A percentile compares a stretch with the other conserved stretches of the same genome.
phyloP scores from a whole-genome alignment of 75 land plant genomes.

The Cupressus sempervirens region DNA sequence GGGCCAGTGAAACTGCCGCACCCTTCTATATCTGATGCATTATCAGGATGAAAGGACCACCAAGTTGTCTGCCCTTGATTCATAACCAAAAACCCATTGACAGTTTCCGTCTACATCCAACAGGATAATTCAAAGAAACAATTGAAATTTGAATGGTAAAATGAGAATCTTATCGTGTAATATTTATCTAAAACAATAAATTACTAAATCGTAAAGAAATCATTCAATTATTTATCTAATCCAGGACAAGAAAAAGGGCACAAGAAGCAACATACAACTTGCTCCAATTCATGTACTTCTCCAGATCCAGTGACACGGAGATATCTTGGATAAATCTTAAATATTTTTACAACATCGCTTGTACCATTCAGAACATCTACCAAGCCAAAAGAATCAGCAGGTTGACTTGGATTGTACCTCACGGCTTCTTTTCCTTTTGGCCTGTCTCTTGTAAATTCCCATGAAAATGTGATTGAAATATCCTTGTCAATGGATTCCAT shows the following conservation, averaged over 20 bases:
- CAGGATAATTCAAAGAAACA: background rate
- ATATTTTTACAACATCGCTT: conserved; percentile 35
- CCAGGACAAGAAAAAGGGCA: background rate
- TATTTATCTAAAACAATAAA: background rate
- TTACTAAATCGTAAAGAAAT: background rate
- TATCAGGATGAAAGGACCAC: conserved; percentile 86
- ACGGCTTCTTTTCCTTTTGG: conserved; percentile 86
- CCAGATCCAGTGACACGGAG: conserved; percentile 87
- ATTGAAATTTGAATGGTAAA: conserved; percentile 1
- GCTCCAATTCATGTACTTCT: conserved; percentile 69
- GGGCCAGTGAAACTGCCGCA: conserved; percentile 67
- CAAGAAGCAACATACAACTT: conserved; percentile 29
- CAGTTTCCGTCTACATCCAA: conserved; percentile 35
- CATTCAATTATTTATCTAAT: background rate
- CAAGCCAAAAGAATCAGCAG: conserved; percentile 34
- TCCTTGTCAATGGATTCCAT: conserved; percentile 31
- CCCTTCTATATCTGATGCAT: conserved; percentile 27
- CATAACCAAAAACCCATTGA: conserved; percentile 69
- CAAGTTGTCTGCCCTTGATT: conserved; percentile 52
- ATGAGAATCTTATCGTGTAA: background rate
- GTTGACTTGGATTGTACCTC: conserved; percentile 35
- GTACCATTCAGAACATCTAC: conserved; percentile 69
- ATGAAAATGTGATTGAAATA: conserved; percentile 33
- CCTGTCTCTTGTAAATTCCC: conserved; percentile 80
- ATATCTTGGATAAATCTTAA: conserved; percentile 66